Base-by-base conservation (phyloP, 1,284 basidiomycete species). In the Wallemia hederae region DNA sequence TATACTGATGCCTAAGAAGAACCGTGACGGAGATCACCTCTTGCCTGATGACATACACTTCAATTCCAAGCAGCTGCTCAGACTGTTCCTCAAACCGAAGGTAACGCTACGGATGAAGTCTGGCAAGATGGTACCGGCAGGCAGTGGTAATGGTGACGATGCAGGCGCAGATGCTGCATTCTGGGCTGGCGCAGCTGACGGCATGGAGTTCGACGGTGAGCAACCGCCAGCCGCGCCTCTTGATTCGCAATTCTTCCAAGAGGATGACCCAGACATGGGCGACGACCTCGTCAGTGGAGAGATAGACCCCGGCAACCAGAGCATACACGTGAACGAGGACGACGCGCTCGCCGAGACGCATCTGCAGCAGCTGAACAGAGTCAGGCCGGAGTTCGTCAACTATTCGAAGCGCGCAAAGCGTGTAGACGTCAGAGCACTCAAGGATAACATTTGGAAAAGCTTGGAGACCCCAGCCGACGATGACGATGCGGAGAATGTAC, bases 21-120 rank as follows among this genome's bases (percentile, higher is more conserved):
- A 64, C 73, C 72, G 65, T 62, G 28, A 65, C 60, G 58, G 78
- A 79, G 65, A 86, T 62, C 83, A 88, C 67, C 77, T 81, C 7
- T 75, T 98, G 59, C 92, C 92, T 1, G 89, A 96, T 66, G 92
- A 99, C 70, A 94, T 92, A 81, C 92, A 97, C 70, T 99, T 98
- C 70, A 85, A 82, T 60, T 87, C 82, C 67, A 77, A 81, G 64
- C 85, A 92, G 66, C 76, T 99, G 5, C 77, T 98, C 34, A 82
- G 88, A 1, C 72, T 98, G 49, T 97, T 97, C 76, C 73, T 96
- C 67, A 99, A 99, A 72, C 92, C 90, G 31, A 88, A 88, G 69
- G 94, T 91, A 67, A 81, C 82, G 62, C 86, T 91, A 68, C 63
- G 79, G 74, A 25, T 60, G 39, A 49, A 49, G 22, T 49, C 39